phyloP scores from a whole-genome alignment of 2,329 filamentous ascomycete species.

The Plenodomus biglobosus region DNA sequence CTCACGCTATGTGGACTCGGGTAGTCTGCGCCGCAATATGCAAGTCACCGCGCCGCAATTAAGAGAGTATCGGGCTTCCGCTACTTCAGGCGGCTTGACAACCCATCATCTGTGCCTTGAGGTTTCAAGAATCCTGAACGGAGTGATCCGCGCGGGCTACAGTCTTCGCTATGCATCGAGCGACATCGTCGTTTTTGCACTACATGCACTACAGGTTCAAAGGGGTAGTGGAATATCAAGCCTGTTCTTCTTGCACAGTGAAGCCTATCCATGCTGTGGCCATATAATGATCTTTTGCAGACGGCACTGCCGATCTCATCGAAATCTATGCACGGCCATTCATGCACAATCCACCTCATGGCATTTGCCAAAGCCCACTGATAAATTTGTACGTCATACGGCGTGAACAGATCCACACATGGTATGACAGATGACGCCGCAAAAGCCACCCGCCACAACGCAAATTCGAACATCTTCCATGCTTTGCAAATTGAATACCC shows the following conservation, averaged over 20 bases:
- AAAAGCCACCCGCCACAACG: neutral
- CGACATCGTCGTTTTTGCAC: neutral
- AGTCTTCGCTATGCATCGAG: neutral
- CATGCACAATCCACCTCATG: neutral
- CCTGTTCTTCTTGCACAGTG: neutral
- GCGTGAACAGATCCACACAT: neutral
- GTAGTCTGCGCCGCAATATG: constrained; percentile 13
- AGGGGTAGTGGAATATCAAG: neutral
- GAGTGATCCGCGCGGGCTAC: neutral
- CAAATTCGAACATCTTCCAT: neutral
- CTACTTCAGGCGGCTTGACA: constrained; percentile 4
- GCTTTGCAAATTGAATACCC: neutral
- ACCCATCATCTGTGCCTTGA: neutral
- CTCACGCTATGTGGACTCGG: neutral
- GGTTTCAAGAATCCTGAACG: neutral
- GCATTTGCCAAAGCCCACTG: neutral
- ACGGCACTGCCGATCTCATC: neutral
- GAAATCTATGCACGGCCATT: neutral
- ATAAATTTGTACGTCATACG: neutral
- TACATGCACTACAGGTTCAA: neutral
- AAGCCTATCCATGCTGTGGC: neutral
- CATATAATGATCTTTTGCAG: neutral
- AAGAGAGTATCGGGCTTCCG: constrained; percentile 7
- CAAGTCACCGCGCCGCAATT: constrained; percentile 14
- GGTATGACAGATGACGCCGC: neutral